These are phyloP conservation scores for Aspergillus cejpii DNA, from an alignment of 2,329 filamentous ascomycete genomes.

Conservation along the genomic window DNA sequence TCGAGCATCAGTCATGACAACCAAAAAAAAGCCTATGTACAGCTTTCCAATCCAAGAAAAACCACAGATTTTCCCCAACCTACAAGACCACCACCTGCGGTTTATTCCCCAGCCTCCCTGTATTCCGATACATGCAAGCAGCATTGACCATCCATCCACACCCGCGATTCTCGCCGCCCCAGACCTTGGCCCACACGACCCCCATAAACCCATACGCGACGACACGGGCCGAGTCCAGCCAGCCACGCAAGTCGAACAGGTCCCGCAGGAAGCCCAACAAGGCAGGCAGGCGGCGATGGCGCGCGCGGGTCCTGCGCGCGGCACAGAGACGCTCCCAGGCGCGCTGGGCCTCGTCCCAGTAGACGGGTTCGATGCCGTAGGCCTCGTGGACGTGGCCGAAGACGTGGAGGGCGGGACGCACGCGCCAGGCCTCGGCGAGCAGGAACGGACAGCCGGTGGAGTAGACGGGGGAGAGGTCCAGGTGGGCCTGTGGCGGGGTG, in stretches of 20 bases:
- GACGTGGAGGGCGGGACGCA: constrained; percentile 68
- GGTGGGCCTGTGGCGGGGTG: constrained; percentile 66
- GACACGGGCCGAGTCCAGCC: constrained; percentile 49
- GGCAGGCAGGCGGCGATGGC: constrained; percentile 18
- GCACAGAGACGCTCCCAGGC: constrained; percentile 61
- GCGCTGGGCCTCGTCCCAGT: constrained; percentile 67
- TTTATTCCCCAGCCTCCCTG: constrained; percentile 32
- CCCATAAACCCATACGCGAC: constrained; percentile 49
- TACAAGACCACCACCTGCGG: constrained; percentile 33
- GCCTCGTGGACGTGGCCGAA: constrained; percentile 81
- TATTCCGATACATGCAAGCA: constrained; percentile 40
- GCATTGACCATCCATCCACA: constrained; percentile 55
- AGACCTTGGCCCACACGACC: constrained; percentile 55
- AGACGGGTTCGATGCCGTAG: constrained; percentile 61
- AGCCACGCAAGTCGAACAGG: constrained; percentile 28
- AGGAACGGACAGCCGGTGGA: constrained; percentile 65
- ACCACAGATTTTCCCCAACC: too few species aligned
- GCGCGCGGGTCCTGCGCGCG: constrained; percentile 27
- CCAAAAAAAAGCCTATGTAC: too few species aligned
- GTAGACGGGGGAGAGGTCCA: constrained; percentile 50
- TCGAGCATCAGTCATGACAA: too few species aligned
- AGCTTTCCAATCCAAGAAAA: too few species aligned
- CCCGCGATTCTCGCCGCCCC: constrained; percentile 47
- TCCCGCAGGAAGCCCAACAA: constrained; percentile 31
- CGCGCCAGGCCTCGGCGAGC: constrained; percentile 64